phyloP scores from a whole-genome alignment of 2,329 filamentous ascomycete species.

The Corniculantispora saksenae region DNA sequence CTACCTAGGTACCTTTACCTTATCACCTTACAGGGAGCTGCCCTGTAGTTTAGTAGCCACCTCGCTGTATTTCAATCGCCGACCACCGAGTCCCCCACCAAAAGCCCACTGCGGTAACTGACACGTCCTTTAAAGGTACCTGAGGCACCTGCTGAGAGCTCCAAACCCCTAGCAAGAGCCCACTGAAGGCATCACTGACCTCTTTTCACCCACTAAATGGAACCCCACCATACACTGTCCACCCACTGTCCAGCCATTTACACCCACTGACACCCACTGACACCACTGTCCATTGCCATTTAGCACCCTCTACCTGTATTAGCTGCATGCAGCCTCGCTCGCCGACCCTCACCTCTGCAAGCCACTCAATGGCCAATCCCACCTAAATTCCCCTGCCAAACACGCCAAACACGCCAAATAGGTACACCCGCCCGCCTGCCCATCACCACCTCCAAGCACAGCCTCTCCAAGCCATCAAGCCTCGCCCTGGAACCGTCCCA shows the following conservation, averaged over 20 bases:
- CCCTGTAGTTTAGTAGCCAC: no score
- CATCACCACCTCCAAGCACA: background rate
- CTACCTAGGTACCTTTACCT: no score
- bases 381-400: background rate
- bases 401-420: background rate
- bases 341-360: background rate
- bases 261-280: background rate
- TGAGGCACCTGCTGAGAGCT: background rate
- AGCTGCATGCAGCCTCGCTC: slow-evolving; percentile 14
- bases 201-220: background rate
- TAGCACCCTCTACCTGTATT: background rate
- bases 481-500: background rate
- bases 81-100: background rate
- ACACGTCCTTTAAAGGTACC: background rate
- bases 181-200: background rate
- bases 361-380: slow-evolving; percentile 6
- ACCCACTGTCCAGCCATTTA: background rate
- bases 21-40: no score
- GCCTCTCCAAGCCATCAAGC: background rate
- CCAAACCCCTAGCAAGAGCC: background rate
- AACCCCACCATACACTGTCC: background rate
- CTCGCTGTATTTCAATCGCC: background rate
- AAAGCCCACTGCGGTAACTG: background rate
- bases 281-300: background rate
- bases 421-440: background rate